phyloP scores from a whole-genome alignment of 371 early-diverging fungal genomes.

The Mucor velutinosus region DNA sequence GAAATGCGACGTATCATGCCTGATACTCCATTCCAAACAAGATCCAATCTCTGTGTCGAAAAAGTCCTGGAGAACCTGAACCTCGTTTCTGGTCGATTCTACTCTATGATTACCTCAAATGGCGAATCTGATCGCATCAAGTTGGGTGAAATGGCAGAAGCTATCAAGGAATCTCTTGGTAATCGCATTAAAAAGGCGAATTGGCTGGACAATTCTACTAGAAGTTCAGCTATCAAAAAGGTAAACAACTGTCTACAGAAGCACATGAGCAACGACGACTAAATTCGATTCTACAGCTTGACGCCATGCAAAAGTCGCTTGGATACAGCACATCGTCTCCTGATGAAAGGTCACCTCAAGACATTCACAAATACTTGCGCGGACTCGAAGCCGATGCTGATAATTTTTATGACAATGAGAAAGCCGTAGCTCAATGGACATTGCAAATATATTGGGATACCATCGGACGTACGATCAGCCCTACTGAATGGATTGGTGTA shows the following conservation, averaged over 20 bases:
- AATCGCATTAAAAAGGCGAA: slow-evolving; percentile 43
- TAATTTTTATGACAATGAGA: slow-evolving; percentile 55
- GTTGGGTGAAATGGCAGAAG: slow-evolving; percentile 36
- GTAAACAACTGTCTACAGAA: slow-evolving; percentile 15
- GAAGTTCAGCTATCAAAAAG: slow-evolving; percentile 52
- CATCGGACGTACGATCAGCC: slow-evolving; percentile 41
- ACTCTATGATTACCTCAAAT: slow-evolving; percentile 46
- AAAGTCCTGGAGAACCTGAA: slow-evolving; percentile 42
- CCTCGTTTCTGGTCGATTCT: slow-evolving; percentile 35
- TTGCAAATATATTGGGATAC: slow-evolving; percentile 32
- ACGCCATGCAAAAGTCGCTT: slow-evolving; percentile 32
- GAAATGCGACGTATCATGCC: slow-evolving; percentile 42
- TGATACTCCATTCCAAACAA: slow-evolving; percentile 25
- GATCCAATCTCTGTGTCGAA: slow-evolving; percentile 46
- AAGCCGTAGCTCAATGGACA: slow-evolving; percentile 33
- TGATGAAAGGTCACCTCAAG: slow-evolving; percentile 45
- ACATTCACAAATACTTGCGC: slow-evolving; percentile 44
- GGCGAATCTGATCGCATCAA: slow-evolving; percentile 37
- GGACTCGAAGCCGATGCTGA: slow-evolving; percentile 26
- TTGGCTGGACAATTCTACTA: slow-evolving; percentile 61
- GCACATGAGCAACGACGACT: background rate
- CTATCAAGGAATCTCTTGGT: slow-evolving; percentile 40
- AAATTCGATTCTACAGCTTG: background rate
- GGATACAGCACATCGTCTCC: slow-evolving; percentile 56
- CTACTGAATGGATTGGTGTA: slow-evolving; percentile 44